Evolutionary conservation across 805 yeast genomes (phyloP).

Genomic region (Brettanomyces nanus): DNA sequence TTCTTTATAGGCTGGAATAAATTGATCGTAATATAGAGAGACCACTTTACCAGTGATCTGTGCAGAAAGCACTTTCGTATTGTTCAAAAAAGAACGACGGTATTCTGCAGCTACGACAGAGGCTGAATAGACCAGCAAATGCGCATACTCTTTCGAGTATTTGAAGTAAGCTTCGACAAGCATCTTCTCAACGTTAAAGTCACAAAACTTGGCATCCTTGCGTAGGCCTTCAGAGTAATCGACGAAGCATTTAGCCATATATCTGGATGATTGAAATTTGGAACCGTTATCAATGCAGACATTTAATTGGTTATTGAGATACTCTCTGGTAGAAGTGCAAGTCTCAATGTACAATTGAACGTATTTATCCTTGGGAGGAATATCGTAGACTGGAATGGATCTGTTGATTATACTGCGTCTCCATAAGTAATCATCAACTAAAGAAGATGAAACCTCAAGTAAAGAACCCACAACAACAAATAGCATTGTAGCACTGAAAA

Average conservation of each 20-base stretch:
- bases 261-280: not conserved
- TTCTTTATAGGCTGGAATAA: not conserved
- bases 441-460: constrained; percentile 32
- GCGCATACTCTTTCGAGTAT: not conserved
- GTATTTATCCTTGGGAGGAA: constrained; percentile 2
- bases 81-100: not conserved
- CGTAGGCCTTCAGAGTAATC: constrained; percentile 1
- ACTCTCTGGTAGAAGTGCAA: not conserved
- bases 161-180: not conserved
- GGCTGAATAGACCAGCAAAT: not conserved
- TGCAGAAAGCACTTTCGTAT: no score
- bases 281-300: constrained; percentile 1
- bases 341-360: constrained; percentile 1
- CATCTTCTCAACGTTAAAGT: constrained; percentile 4
- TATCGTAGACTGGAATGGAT: constrained; percentile 5
- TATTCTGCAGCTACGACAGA: not conserved
- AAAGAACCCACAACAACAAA: not conserved
- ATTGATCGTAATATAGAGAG: no score
- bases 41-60: no score
- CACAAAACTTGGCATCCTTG: constrained; percentile 6
- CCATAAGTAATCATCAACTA: constrained; percentile 15
- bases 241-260: constrained; percentile 2
- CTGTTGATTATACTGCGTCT: not conserved
- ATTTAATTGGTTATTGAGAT: not conserved
- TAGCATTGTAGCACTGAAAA: not conserved